Evolutionary conservation across 768 basidiomycete species (phyloP).

Genomic region (Amanita inopinata): DNA sequence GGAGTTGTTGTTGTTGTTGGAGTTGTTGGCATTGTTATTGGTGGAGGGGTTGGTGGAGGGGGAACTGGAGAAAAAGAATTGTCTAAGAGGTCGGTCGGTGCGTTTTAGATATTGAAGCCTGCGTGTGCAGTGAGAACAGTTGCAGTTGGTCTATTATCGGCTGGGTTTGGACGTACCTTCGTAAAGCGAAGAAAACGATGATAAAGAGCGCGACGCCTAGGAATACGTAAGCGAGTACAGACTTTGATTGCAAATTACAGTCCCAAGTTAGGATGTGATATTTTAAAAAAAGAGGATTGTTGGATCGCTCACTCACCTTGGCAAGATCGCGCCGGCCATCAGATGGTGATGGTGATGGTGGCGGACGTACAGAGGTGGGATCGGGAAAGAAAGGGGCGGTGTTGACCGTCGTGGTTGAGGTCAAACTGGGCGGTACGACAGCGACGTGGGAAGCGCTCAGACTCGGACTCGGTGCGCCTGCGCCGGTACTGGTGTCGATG

Average conservation of each 20-base stretch:
- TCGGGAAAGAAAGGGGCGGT: constrained; percentile 20
- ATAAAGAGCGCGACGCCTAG: not conserved
- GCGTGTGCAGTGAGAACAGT: not conserved
- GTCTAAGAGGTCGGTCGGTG: constrained; percentile 2
- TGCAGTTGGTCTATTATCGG: not conserved
- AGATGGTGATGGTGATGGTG: constrained; percentile 2
- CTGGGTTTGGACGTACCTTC: not conserved
- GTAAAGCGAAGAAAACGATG: constrained; percentile 1
- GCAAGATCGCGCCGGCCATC: constrained; percentile 12
- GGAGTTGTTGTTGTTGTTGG: too few species aligned
- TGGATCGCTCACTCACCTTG: constrained; percentile 21
- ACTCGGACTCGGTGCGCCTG: too few species aligned
- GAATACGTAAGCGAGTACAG: not conserved
- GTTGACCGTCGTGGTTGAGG: constrained; percentile 8
- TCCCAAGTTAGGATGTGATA: too few species aligned
- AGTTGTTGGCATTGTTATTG: too few species aligned
- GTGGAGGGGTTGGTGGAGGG: not conserved
- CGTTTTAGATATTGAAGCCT: not conserved
- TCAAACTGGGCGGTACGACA: not conserved
- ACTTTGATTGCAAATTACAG: too few species aligned
- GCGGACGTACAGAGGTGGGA: constrained; percentile 13
- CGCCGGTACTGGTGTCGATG: not conserved
- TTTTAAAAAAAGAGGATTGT: too few species aligned
- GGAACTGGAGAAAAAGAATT: not conserved
- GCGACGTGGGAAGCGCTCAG: constrained; percentile 1